Evolutionary conservation across 768 basidiomycete genomes (phyloP).

Genomic region (Pisolithus albus): DNA sequence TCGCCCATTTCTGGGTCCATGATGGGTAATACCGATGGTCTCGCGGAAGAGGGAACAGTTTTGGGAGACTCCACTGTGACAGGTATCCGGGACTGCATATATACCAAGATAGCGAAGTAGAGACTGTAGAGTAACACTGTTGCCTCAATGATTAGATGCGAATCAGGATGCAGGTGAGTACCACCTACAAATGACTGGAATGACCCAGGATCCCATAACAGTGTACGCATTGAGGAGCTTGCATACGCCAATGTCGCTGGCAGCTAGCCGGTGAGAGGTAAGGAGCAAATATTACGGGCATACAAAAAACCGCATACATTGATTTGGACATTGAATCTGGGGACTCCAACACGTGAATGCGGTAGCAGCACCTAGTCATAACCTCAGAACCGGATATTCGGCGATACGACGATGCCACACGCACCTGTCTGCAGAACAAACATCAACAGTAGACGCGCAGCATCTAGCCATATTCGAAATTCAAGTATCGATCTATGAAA

Average conservation of each 20-base stretch:
- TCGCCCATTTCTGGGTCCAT: constrained; percentile 17
- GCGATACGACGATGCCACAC: constrained; percentile 7
- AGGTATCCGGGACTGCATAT: constrained; percentile 27
- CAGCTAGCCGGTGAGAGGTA: constrained; percentile 20
- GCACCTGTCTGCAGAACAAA: constrained; percentile 42
- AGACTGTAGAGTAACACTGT: constrained; percentile 39
- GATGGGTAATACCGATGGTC: constrained; percentile 11
- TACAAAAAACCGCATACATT: constrained; percentile 27
- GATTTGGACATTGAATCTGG: constrained; percentile 36
- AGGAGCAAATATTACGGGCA: neutral
- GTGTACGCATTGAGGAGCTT: constrained; percentile 42
- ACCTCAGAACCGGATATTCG: neutral
- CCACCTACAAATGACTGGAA: constrained; percentile 44
- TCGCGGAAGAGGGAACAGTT: neutral
- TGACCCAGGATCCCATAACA: constrained; percentile 46
- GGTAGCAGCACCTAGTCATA: constrained; percentile 33
- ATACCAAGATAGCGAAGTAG: constrained; percentile 35
- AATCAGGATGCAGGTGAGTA: constrained; percentile 2
- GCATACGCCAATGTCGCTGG: constrained; percentile 40
- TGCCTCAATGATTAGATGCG: neutral
- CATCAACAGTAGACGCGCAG: constrained; percentile 42
- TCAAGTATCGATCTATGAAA: constrained; percentile 35
- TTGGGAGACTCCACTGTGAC: constrained; percentile 10
- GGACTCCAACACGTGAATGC: constrained; percentile 39
- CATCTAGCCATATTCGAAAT: constrained; percentile 51